Percentiles rank a stretch among this genome's conserved stretches.
Conservation (phyloP, 306 rosid species). For the Cucumis hystrix region DNA sequence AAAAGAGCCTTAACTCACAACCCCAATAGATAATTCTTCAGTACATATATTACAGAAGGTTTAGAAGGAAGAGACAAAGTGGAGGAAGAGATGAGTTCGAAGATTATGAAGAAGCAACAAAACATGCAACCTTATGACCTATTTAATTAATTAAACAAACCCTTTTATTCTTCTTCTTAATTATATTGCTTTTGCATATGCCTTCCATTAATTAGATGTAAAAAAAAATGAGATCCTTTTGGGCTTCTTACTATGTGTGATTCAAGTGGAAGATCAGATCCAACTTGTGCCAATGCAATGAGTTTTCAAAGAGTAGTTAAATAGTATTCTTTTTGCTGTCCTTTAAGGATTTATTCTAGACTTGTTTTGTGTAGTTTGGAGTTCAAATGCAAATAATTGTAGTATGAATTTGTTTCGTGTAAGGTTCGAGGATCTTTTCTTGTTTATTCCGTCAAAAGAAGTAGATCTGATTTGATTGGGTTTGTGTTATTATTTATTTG, state of each 20-base stretch:
- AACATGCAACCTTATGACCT: not conserved
- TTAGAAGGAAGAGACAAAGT: not conserved
- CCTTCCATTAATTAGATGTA: not conserved
- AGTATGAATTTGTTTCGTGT: not conserved
- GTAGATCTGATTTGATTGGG: too few species aligned
- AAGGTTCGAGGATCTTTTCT: too few species aligned
- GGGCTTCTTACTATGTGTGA: not conserved
- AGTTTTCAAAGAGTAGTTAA: not conserved
- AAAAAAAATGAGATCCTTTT: not conserved
- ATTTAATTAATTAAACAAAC: not conserved
- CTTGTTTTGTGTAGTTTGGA: not conserved
- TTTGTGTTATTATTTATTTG: too few species aligned
- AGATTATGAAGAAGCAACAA: not conserved
- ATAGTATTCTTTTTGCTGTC: not conserved
- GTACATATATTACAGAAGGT: slow-evolving; percentile 13
- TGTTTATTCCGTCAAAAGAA: too few species aligned
- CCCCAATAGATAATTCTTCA: slow-evolving; percentile 8
- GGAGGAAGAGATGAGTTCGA: not conserved
- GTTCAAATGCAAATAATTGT: not conserved
- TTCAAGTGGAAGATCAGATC: not conserved
- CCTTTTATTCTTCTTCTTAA: not conserved
- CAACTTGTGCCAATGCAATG: not conserved
- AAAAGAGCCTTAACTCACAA: not conserved
- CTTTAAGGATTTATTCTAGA: not conserved
- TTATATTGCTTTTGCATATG: not conserved